phyloP scores from a whole-genome alignment of 371 early-diverging fungal genomes.

The Saksenaea oblongispora region DNA sequence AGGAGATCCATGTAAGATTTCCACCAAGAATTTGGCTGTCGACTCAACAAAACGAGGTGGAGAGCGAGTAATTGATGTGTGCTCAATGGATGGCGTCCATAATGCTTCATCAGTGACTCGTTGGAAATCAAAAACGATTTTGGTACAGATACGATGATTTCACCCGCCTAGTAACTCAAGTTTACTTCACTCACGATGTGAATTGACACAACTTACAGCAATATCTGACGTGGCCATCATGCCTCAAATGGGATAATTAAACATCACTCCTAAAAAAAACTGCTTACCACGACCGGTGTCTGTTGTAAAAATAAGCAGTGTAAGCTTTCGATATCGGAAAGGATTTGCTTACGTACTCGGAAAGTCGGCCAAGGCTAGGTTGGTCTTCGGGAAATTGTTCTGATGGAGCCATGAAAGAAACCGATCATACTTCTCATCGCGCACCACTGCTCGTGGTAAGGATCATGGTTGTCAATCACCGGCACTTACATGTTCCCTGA shows the following conservation, averaged over 20 bases:
- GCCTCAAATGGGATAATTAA: conserved; percentile 14
- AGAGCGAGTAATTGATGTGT: conserved; percentile 57
- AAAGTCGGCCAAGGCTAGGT: conserved; percentile 59
- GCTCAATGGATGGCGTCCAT: conserved; percentile 40
- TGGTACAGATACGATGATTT: conserved; percentile 61
- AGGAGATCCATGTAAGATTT: conserved; percentile 53
- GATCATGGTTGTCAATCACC: not conserved
- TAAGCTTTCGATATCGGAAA: not conserved
- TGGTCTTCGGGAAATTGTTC: conserved; percentile 54
- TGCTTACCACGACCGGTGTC: conserved; percentile 59
- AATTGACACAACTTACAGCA: conserved; percentile 26
- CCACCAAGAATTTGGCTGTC: conserved; percentile 55
- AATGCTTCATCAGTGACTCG: conserved; percentile 29
- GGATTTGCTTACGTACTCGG: conserved; percentile 34
- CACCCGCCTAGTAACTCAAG: conserved; percentile 41
- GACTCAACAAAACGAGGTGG: conserved; percentile 43
- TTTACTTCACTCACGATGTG: not conserved
- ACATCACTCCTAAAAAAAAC: not conserved
- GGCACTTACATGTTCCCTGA: not conserved
- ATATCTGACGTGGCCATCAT: conserved; percentile 68
- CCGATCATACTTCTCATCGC: conserved; percentile 47
- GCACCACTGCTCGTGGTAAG: conserved; percentile 29
- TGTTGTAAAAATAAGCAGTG: conserved; percentile 9
- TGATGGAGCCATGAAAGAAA: conserved; percentile 54
- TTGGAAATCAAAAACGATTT: conserved; percentile 51